Evolutionary conservation across 495 filamentous ascomycete genomes (phyloP).

Genomic region (Friedmanniomyces simplex): DNA sequence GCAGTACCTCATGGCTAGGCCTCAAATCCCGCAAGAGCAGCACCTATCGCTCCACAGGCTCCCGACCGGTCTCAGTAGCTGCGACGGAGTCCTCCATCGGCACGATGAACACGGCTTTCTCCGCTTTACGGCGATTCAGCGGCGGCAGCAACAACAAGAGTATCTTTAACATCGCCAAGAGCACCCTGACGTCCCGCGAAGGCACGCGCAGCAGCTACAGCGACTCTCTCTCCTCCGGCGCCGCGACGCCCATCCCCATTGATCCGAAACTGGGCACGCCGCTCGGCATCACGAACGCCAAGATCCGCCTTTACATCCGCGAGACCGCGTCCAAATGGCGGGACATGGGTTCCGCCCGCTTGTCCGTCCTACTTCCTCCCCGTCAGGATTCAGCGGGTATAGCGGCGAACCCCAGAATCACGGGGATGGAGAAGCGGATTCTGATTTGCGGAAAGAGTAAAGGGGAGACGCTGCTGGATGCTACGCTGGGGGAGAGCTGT

Average conservation of each 20-base stretch:
- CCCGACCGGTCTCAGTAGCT: conserved; percentile 39
- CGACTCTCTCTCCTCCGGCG: conserved; percentile 35
- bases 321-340: conserved; percentile 73
- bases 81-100: conserved; percentile 45
- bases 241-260: conserved; percentile 48
- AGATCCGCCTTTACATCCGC: conserved; percentile 71
- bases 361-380: conserved; percentile 66
- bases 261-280: conserved; percentile 40
- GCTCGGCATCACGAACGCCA: conserved; percentile 61
- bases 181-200: conserved; percentile 47
- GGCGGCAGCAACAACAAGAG: conserved; percentile 40
- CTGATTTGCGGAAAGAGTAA: conserved; percentile 60
- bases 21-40: conserved; percentile 43
- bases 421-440: conserved; percentile 64
- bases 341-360: conserved; percentile 72
- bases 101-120: conserved; percentile 55
- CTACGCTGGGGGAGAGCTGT: conserved; percentile 67
- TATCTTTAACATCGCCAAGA: conserved; percentile 67
- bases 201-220: conserved; percentile 53
- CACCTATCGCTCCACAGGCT: conserved; percentile 46
- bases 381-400: conserved; percentile 27
- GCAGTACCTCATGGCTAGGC: conserved; percentile 28
- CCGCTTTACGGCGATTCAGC: conserved; percentile 64
- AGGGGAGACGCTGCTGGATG: conserved; percentile 63
- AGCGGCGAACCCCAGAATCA: conserved; percentile 22